Evolutionary conservation across 1,139 yeast genomes (phyloP), one percentile per base, ranked within the genome.

Genomic region (Arxiozyma bovina): DNA sequence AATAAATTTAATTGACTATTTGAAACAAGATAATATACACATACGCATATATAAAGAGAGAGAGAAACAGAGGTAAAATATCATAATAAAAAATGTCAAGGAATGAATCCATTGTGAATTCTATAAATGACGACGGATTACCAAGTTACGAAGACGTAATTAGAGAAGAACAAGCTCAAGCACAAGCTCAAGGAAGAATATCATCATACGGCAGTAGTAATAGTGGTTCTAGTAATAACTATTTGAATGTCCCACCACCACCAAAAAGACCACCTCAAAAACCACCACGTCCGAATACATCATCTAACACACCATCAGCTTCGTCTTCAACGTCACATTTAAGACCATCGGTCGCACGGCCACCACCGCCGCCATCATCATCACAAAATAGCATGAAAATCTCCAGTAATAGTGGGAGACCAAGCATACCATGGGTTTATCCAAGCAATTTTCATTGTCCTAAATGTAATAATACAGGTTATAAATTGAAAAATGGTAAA

Each of bases 391-490:
- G 12, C 42, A 3, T 15, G 21, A 18, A 21, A 21, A 18, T 23
- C 48, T 17, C 11, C 48, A 15, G 12, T 20, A 20, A 46, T 41
- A 46, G 23, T 34, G 51, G 53, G 7, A 27, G 25, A 20, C 40
- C 48, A 45, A 63, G 64, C 18, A 72, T 85, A 4, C 95, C 95
- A 0, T 87, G 88, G 77, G 70, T 70, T 52, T 88, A 86, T 63
- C 95, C 96, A 0, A 69, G 62, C 1, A 75, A 81, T 1, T 84
- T 74, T 65, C 72, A 74, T 59, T 89, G 96, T 65, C 71, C 73
- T 8, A 85, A 84, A 63, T 89, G 96, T 71, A 73, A 77, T 55
- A 89, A 89, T 65, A 85, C 94, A 0, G 96, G 96, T 0, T 73
- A 74, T 62, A 86, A 86, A 69, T 54, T 70, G 25, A 83, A 81